phyloP scores from a whole-genome alignment of 2,329 filamentous ascomycete genomes.

The Colletotrichum sp. region DNA sequence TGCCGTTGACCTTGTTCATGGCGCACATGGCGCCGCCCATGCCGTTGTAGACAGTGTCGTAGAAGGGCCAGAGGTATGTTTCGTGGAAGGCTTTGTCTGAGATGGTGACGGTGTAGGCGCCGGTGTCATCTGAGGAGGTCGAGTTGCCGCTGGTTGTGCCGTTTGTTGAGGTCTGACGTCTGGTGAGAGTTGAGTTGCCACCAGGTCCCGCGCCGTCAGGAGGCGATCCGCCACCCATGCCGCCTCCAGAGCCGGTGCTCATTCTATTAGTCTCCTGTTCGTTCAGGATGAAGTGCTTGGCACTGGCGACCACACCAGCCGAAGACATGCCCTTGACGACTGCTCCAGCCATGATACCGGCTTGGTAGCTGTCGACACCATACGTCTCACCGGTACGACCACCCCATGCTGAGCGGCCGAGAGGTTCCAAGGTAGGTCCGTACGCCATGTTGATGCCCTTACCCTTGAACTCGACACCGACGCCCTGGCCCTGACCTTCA shows the following conservation, averaged over 20 bases:
- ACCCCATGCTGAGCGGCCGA: conserved; percentile 28
- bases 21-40: conserved; percentile 27
- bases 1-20: conserved; percentile 28
- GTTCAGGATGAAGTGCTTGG: conserved; percentile 63
- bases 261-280: conserved; percentile 61
- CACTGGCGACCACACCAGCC: conserved; percentile 32
- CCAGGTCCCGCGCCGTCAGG: neutral
- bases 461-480: conserved; percentile 25
- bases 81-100: conserved; percentile 29
- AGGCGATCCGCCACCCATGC: conserved; percentile 43
- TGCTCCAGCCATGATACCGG: neutral
- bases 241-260: conserved; percentile 44
- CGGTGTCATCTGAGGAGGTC: conserved; percentile 49
- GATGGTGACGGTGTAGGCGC: conserved; percentile 30
- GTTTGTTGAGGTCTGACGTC: conserved; percentile 75
- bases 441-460: conserved; percentile 28
- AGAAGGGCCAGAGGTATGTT: conserved; percentile 27
- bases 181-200: neutral
- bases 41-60: conserved; percentile 23
- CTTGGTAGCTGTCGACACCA: conserved; percentile 26
- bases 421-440: conserved; percentile 29
- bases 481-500: conserved; percentile 66
- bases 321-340: neutral
- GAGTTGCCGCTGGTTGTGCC: conserved; percentile 50
- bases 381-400: conserved; percentile 27